Base-by-base conservation (phyloP, 1,284 basidiomycete species). In the Heterobasidion annosum region DNA sequence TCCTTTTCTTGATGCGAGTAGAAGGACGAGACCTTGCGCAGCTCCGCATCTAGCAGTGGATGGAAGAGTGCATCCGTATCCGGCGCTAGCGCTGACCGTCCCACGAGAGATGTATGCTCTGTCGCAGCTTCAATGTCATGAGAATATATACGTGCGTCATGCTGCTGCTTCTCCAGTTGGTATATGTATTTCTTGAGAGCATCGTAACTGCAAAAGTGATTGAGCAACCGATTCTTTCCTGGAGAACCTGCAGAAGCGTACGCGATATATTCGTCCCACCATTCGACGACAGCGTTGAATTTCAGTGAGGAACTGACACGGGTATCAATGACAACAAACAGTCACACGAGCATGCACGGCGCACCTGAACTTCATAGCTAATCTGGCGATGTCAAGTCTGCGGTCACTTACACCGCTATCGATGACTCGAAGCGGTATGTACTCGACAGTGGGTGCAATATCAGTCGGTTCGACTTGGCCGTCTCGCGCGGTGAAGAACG, bases 231-330 rank as follows among this genome's bases (percentile, higher is more conserved):
- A 16, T 43, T 43, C 12, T 13, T 43, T 43, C 8, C 3, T 43
- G 4, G 45, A 10, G 18, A 9, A 50, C 15, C 49, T 12, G 45
- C 33, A 43, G 13, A 40, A 16, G 19, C 86, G 60, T 64, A 91
- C 82, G 84, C 81, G 58, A 98, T 88, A 67, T 98, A 98, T 60
- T 94, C 84, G 63, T 93, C 89, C 81, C 88, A 89, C 94, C 95
- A 98, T 59, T 98, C 94, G 1, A 93, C 79, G 44, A 95, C 91
- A 19, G 91, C 88, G 65, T 98, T 97, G 72, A 96, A 94, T 67
- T 95, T 91, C 59, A 97, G 78, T 13, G 92, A 87, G 34, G 82
- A 84, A 61, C 82, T 85, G 45, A 10, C 19, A 35, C 18, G 33
- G 33, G 13, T 40, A 16, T 52, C 42, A 19, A 25, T 45, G 34